Percentiles rank a stretch among this genome's conserved stretches.
Evolutionary conservation across 2,329 filamentous ascomycete species (phyloP).

Genomic region (Helotiales sp.): DNA sequence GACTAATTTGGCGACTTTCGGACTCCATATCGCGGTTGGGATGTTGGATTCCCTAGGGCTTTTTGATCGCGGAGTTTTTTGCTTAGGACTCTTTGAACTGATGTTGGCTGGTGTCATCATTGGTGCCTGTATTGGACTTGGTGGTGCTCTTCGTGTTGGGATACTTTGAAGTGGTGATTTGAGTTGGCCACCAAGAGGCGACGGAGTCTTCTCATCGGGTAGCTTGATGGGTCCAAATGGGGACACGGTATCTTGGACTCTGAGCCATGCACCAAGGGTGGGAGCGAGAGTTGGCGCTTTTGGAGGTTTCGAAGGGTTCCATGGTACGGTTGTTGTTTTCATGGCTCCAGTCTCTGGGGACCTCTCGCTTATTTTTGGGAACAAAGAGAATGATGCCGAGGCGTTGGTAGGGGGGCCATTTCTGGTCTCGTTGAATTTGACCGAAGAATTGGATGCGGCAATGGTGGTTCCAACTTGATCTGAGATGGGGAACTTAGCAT

Average conservation of each 20-base stretch:
- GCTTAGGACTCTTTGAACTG: neutral
- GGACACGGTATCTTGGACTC: constrained; percentile 35
- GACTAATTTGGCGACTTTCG: constrained; percentile 13
- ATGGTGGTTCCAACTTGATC: constrained; percentile 30
- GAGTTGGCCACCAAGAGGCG: constrained; percentile 33
- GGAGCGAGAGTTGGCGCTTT: constrained; percentile 37
- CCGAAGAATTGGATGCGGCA: constrained; percentile 25
- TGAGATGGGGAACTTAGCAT: constrained; percentile 33
- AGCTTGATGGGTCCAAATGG: constrained; percentile 37
- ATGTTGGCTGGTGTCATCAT: neutral
- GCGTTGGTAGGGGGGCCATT: neutral
- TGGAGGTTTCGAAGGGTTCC: constrained; percentile 38
- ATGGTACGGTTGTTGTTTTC: constrained; percentile 35
- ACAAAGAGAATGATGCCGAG: neutral
- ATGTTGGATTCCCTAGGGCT: constrained; percentile 1
- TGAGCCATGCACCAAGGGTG: constrained; percentile 35
- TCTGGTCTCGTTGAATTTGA: neutral
- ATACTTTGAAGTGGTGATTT: constrained; percentile 32
- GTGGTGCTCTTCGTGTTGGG: neutral
- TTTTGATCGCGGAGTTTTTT: neutral
- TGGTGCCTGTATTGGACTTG: constrained; percentile 13
- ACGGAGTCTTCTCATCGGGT: constrained; percentile 26
- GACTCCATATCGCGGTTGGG: constrained; percentile 1
- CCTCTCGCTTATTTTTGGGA: neutral
- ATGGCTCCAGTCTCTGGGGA: constrained; percentile 14